These are phyloP conservation scores for Polygonum aviculare DNA, from an alignment of 148 eudicot genomes.

Conservation along the genomic window DNA sequence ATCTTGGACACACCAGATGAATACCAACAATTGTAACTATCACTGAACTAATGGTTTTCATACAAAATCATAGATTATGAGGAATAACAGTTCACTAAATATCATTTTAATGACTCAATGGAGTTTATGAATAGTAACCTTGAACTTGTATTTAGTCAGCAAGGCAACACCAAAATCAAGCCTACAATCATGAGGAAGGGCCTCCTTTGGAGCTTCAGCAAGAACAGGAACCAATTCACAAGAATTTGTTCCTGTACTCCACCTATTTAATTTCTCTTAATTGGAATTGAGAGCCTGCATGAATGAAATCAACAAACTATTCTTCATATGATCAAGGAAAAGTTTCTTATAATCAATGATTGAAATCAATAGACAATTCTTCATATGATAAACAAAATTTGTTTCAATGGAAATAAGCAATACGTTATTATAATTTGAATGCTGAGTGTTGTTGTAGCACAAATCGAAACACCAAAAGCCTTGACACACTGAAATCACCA, in stretches of 20 bases:
- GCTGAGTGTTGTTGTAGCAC: too few relatives aligned
- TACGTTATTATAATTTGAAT: background rate
- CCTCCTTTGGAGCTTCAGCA: slow-evolving; percentile 91
- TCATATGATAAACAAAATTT: background rate
- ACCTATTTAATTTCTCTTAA: slow-evolving; percentile 41
- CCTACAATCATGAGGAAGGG: slow-evolving; percentile 85
- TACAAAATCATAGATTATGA: background rate
- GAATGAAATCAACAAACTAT: background rate
- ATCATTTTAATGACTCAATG: background rate
- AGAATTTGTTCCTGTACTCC: slow-evolving; percentile 66
- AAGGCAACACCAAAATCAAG: slow-evolving; percentile 77
- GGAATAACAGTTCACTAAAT: background rate
- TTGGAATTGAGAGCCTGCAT: background rate
- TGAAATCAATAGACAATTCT: too few relatives aligned
- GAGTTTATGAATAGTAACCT: slow-evolving; percentile 32
- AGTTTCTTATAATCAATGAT: background rate
- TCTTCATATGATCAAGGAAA: background rate
- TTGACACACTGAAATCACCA: too few relatives aligned
- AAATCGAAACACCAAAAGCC: too few relatives aligned
- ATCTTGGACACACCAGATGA: slow-evolving; percentile 66
- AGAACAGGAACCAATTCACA: slow-evolving; percentile 58
- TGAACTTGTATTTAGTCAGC: slow-evolving; percentile 56
- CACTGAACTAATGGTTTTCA: slow-evolving; percentile 50
- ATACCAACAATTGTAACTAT: slow-evolving; percentile 97
- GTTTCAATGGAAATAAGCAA: background rate